Conservation (phyloP, 2,329 filamentous ascomycete species). For the Lecanoromycetidae sp. region DNA sequence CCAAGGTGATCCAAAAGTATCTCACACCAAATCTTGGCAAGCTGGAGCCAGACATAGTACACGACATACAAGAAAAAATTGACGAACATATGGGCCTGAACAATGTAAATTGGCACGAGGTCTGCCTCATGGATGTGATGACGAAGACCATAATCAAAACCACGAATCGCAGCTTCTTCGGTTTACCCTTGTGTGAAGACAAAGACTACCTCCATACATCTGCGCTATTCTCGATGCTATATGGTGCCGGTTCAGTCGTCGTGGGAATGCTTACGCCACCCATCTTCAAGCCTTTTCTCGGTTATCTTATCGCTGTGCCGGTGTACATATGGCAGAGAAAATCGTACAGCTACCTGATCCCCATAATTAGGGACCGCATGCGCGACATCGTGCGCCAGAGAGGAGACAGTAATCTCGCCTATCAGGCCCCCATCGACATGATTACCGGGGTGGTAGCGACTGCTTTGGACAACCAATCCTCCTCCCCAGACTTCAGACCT, state of each 20-base stretch:
- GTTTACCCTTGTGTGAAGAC: slow-evolving; percentile 2
- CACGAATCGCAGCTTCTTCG: slow-evolving; percentile 9
- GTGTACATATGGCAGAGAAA: background rate
- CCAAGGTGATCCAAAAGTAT: no score
- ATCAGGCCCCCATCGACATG: background rate
- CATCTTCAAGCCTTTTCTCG: background rate
- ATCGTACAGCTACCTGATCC: background rate
- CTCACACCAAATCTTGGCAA: no score
- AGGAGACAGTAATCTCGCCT: background rate
- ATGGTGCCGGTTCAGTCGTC: slow-evolving; percentile 5
- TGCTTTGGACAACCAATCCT: background rate
- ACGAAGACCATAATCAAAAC: slow-evolving; percentile 4
- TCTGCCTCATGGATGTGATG: slow-evolving; percentile 4
- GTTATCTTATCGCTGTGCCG: background rate
- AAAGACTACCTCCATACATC: slow-evolving; percentile 1
- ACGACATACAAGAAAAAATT: no score
- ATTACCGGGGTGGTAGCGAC: slow-evolving; percentile 1
- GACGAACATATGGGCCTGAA: slow-evolving; percentile 6
- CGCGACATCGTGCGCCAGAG: background rate
- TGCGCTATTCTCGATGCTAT: background rate
- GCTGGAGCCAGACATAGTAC: background rate
- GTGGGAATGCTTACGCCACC: slow-evolving; percentile 5
- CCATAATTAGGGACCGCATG: slow-evolving; percentile 5
- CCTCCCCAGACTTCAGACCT: background rate
- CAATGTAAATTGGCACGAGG: background rate